Evolutionary conservation across 306 rosid species (phyloP), one percentile per base, ranked within the genome.

Genomic region (Quercus rubra): DNA sequence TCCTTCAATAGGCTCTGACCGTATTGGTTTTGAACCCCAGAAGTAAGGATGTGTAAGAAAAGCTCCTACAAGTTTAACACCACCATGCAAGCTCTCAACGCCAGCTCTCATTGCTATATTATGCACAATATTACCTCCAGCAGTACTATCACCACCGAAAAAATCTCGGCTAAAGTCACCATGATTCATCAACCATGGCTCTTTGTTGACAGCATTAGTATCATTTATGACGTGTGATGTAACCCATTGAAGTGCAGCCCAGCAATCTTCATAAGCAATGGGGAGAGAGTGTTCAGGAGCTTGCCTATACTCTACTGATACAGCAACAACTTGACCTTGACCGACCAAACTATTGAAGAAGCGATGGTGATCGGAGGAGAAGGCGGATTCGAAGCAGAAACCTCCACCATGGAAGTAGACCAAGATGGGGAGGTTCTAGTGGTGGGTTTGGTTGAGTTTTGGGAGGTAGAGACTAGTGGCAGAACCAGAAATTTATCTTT

Each of bases 351-450:
- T 63, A 70, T 80, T 84, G 62, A 91, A 86, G 77, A 81, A 88
- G 33, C 81, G 79, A 6, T 87, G 88, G 78, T 87, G 86, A 77
- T 82, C 87, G n/a, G 57, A 76, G n/a, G 95, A 82, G 74, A 89
- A 89, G 11, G 93, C 84, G 0, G 91, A 90, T 69, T 86, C 89
- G 0, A 81, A 3, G 79, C 74, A 25, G 72, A 88, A 82, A 1
- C 67, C 89, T 3, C 91, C 93, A 0, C 90, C 93, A 11, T 90
- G 93, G 69, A 56, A 86, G 77, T 84, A 90, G 73, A 88, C 82
- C 83, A 88, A 69, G 81, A 88, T 31, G 9, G 91, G 93, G n/a
- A 89, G 7, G 41, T 68, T 85, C 3, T 81, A 55, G 18, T 3
- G 21, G 1, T 70, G 18, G 23, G 28, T 5, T 58, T 77, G 69